A percentile compares a stretch with the other conserved stretches of the same genome.
Evolutionary conservation across 225 moss, liverwort and hornwort species (phyloP).

Genomic region (Marchantia paleacea): DNA sequence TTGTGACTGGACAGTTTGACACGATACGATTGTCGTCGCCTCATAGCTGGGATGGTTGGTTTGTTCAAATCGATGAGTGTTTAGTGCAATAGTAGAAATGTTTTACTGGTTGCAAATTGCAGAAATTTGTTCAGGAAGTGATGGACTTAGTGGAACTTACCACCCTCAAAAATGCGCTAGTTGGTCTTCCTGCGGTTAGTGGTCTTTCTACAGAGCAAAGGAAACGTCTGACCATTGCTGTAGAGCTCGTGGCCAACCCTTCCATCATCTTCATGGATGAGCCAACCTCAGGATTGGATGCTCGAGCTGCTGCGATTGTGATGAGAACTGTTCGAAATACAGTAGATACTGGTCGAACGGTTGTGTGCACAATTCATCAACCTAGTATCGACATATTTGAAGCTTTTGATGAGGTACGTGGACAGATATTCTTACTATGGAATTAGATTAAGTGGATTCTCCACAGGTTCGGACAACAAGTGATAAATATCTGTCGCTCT

Average conservation of each 20-base stretch:
- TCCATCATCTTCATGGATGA: constrained; percentile 54
- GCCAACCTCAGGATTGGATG: constrained; percentile 50
- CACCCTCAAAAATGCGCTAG: constrained; percentile 30
- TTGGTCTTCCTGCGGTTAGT: constrained; percentile 41
- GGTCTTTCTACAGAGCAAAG: constrained; percentile 48
- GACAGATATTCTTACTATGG: no score
- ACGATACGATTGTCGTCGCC: no score
- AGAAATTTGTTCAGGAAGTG: constrained; percentile 44
- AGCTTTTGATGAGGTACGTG: constrained; percentile 48
- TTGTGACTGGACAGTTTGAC: no score
- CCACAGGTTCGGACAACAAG: no score
- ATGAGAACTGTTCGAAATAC: constrained; percentile 47
- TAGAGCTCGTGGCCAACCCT: constrained; percentile 48
- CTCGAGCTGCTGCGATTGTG: constrained; percentile 42
- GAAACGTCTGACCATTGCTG: constrained; percentile 45
- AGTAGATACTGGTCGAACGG: constrained; percentile 43
- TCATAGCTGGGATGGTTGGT: no score
- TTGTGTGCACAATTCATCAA: constrained; percentile 53
- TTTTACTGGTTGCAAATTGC: not conserved
- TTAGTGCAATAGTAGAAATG: no score
- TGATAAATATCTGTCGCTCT: no score
- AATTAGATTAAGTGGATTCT: no score
- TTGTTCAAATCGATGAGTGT: no score
- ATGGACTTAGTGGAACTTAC: constrained; percentile 44
- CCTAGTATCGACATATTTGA: constrained; percentile 52